Base-by-base conservation (phyloP, 202 grass and related monocot species). In the Dendrocalamus latiflorus region DNA sequence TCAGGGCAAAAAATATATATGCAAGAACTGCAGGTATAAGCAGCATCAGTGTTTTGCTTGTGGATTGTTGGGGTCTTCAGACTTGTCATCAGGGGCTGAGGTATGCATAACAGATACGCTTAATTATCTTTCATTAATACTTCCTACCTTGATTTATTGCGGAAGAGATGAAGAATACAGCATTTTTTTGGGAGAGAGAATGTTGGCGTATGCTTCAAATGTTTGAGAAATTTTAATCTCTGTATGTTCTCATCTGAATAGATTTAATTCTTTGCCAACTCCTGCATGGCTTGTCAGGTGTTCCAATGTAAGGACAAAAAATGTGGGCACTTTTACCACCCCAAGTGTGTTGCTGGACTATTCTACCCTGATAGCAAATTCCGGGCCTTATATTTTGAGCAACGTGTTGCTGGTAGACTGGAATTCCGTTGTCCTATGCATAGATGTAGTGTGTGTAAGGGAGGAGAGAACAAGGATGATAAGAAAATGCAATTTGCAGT, bases 11-110 rank as follows among this genome's bases (percentile, higher is more conserved):
- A 77, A 48, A 57, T 97, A 89, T 72, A 65, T 89, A 33, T 97
- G 94, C 70, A 74, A 97, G 20, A 97, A 97, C 57, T 97, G 91
- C 28, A 63, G 85, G 72, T 83, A 90, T 81, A 90, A 90, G 44
- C 79, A 94, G 82, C 90, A 97, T 59, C 94, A 94, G 50, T 97
- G 94, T 68, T 94, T 89, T 89, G 74, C 80, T 38, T 97, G 91
- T 81, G 91, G 92, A 69, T 89, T 78, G 64, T 78, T 97, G 44
- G 91, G 91, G 1, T 89, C 90, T 68, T 94, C 94, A 62, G 77
- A 94, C 65, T 92, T 77, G 61, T 63, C 69, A 60, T 77, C 72
- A 49, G 88, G 83, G 73, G 74, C 91, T 37, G 75, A 94, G 94
- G 94, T 97, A 69, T 82, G 50, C 38, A 63, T 70, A 76, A 43